A percentile compares a stretch with the other conserved stretches of the same genome.
Conservation (phyloP, 495 filamentous ascomycete genomes). For the Trichocladium antarcticum region DNA sequence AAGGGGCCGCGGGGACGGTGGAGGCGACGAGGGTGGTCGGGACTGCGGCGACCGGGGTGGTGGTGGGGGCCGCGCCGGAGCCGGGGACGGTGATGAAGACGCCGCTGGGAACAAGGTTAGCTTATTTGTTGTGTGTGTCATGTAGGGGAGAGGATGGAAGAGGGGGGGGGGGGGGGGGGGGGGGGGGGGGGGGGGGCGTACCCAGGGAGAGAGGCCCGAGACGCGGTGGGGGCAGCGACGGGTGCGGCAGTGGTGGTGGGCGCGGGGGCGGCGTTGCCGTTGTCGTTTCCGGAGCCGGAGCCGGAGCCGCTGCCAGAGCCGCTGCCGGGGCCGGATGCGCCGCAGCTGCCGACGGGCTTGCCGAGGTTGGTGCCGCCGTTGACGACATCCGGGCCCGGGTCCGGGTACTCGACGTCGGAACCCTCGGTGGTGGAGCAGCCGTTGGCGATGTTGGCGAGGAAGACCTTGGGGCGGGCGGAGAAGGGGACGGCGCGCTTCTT, state of each 20-base stretch:
- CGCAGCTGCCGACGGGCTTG: conserved; percentile 19
- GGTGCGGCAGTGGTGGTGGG: conserved; percentile 10
- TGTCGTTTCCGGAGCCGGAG: neutral
- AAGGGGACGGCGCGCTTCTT: conserved; percentile 29
- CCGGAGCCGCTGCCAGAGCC: conserved; percentile 4
- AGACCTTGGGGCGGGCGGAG: conserved; percentile 43
- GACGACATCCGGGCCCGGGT: conserved; percentile 56
- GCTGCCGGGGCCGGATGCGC: conserved; percentile 12
- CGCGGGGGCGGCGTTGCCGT: neutral
- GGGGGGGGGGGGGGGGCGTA: conserved; percentile 2
- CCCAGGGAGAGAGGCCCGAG: conserved; percentile 7
- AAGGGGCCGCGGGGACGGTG: conserved; percentile 8
- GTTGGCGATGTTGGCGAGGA: conserved; percentile 48
- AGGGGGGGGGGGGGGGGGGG: neutral
- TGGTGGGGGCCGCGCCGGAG: conserved; percentile 1
- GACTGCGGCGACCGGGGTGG: conserved; percentile 1
- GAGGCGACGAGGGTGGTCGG: conserved; percentile 14
- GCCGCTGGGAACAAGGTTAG: conserved; percentile 13
- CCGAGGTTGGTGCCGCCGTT: conserved; percentile 18
- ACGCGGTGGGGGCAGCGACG: neutral
- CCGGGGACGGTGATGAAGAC: conserved; percentile 22
- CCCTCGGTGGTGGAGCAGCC: conserved; percentile 44
- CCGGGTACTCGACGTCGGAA: conserved; percentile 53
- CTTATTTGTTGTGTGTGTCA: too few relatives aligned
- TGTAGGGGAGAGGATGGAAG: too few relatives aligned